Evolutionary conservation across 768 basidiomycete genomes (phyloP).

Genomic region (Russula virescens): DNA sequence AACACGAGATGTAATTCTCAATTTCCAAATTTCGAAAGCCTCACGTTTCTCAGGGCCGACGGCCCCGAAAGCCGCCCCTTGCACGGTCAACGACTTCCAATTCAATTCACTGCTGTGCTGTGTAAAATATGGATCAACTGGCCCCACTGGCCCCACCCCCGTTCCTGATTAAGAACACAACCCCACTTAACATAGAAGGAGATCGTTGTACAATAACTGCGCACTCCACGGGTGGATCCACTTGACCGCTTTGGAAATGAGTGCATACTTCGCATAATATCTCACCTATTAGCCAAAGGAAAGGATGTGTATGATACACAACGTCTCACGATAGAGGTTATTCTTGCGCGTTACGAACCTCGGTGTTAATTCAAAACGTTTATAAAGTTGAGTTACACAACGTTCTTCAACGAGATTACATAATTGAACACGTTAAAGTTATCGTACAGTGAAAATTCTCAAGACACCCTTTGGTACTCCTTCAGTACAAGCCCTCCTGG

Average conservation of each 20-base stretch:
- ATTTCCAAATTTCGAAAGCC: background rate
- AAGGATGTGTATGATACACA: no score
- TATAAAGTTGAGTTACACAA: background rate
- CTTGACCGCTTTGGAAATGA: no score
- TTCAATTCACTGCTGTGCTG: constrained; percentile 22
- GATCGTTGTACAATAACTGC: constrained; percentile 15
- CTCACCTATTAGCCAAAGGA: background rate
- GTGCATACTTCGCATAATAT: constrained; percentile 9
- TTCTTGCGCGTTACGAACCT: no score
- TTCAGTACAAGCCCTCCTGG: constrained; percentile 10
- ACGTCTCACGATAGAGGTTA: constrained; percentile 2
- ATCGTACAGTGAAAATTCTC: background rate
- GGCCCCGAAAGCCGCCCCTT: constrained; percentile 18
- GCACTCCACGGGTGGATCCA: no score
- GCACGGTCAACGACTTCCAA: constrained; percentile 19
- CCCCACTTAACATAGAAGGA: constrained; percentile 20
- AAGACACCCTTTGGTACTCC: no score
- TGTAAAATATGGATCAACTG: background rate
- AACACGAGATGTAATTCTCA: no score
- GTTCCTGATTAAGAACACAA: background rate
- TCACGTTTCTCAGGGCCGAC: constrained; percentile 15
- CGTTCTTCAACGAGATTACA: background rate
- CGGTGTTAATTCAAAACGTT: no score
- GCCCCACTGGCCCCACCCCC: background rate
- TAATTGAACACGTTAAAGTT: background rate